Evolutionary conservation across 495 filamentous ascomycete genomes (phyloP).

Genomic region (Penicillium antarcticum): DNA sequence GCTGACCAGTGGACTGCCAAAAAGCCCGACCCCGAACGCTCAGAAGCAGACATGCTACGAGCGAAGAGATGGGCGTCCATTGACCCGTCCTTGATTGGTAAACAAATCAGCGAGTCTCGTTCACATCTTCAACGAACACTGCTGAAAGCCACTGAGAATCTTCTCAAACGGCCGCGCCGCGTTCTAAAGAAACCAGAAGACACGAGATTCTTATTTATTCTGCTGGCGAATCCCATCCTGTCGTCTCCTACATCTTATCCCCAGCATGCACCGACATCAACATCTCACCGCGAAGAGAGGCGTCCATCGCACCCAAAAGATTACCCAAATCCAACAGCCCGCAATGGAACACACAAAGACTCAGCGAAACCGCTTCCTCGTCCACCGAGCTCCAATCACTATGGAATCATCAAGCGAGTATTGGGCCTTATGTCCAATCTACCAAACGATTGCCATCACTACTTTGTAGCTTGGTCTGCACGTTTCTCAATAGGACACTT

Average conservation of each 20-base stretch:
- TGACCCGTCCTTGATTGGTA: conserved; percentile 49
- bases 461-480: conserved; percentile 83
- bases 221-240: conserved; percentile 79
- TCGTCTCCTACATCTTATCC: conserved; percentile 30
- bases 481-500: conserved; percentile 67
- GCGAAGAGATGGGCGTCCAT: conserved; percentile 29
- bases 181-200: conserved; percentile 67
- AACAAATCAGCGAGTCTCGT: conserved; percentile 63
- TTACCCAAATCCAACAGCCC: conserved; percentile 11
- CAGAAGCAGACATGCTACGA: conserved; percentile 25
- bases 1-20: conserved; percentile 45
- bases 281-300: conserved; percentile 19
- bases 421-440: conserved; percentile 77
- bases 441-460: conserved; percentile 72
- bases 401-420: conserved; percentile 84
- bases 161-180: conserved; percentile 81
- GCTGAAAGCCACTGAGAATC: conserved; percentile 76
- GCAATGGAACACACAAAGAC: conserved; percentile 22
- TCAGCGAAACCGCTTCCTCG: conserved; percentile 10
- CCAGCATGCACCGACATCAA: not conserved
- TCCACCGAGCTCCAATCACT: conserved; percentile 53
- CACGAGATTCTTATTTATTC: conserved; percentile 76
- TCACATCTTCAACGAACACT: conserved; percentile 65
- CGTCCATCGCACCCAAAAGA: conserved; percentile 29
- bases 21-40: conserved; percentile 23